A percentile compares a stretch with the other conserved stretches of the same genome.
Evolutionary conservation across 106 monocot species (phyloP).

Genomic region (Posidonia australis): DNA sequence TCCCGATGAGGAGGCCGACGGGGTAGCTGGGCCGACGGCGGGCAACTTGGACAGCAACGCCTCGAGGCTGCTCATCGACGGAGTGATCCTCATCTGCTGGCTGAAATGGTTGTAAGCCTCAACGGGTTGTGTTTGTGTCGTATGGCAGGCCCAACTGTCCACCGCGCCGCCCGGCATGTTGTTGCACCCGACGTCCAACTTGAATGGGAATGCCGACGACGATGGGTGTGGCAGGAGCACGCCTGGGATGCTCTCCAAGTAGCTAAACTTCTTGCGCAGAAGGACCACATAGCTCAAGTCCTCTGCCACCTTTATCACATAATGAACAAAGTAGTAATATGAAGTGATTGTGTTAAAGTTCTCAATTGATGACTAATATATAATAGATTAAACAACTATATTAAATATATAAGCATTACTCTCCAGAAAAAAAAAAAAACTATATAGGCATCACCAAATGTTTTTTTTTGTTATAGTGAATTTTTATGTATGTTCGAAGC

Average conservation of each 20-base stretch:
- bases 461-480: no score
- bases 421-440: no score
- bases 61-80: conserved; percentile 96
- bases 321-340: no score
- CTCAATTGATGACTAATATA: no score
- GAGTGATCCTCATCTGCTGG: conserved; percentile 46
- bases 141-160: conserved; percentile 12
- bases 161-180: neutral
- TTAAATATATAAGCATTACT: no score
- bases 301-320: conserved; percentile 50
- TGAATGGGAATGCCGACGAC: conserved; percentile 37
- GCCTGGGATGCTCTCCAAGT: conserved; percentile 95
- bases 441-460: no score
- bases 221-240: conserved; percentile 95
- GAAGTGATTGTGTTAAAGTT: no score
- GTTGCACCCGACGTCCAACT: conserved; percentile 11
- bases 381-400: no score
- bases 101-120: conserved; percentile 30
- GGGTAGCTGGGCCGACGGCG: conserved; percentile 31
- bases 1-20: neutral
- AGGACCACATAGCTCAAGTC: conserved; percentile 72
- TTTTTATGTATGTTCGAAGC: no score
- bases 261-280: conserved; percentile 80
- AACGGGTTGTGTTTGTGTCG: neutral
- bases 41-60: conserved; percentile 91